Evolutionary conservation across 306 rosid genomes (phyloP).

Genomic region (Senna siamea): DNA sequence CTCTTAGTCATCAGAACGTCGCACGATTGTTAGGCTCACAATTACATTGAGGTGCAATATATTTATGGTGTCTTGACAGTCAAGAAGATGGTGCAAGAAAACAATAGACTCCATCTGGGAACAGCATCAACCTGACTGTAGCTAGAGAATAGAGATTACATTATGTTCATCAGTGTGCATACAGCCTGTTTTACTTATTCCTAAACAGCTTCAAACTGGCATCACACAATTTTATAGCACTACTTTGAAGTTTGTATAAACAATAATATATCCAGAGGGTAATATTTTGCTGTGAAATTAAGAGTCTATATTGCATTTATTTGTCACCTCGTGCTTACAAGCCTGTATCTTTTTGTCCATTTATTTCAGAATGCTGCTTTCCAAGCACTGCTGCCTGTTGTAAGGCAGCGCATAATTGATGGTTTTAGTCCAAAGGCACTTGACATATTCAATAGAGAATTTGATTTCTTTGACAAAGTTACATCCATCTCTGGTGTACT

Average conservation of each 20-base stretch:
- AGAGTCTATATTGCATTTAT: not conserved
- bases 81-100: slow-evolving; percentile 3
- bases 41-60: slow-evolving; percentile 15
- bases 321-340: slow-evolving; percentile 28
- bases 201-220: slow-evolving; percentile 23
- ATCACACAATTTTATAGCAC: slow-evolving; percentile 27
- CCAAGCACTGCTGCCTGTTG: slow-evolving; percentile 77
- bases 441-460: slow-evolving; percentile 81
- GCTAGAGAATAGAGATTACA: slow-evolving; percentile 15
- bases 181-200: slow-evolving; percentile 19
- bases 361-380: slow-evolving; percentile 79
- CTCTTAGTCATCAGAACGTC: not conserved
- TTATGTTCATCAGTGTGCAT: slow-evolving; percentile 28
- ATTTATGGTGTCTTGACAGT: slow-evolving; percentile 14
- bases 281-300: slow-evolving; percentile 18
- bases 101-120: slow-evolving; percentile 9
- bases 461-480: slow-evolving; percentile 97
- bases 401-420: slow-evolving; percentile 80
- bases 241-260: slow-evolving; percentile 6
- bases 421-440: slow-evolving; percentile 79
- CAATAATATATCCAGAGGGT: slow-evolving; percentile 11
- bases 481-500: slow-evolving; percentile 95
- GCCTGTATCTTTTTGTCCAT: slow-evolving; percentile 36
- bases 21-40: slow-evolving; percentile 10
- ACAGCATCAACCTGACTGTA: not conserved